Conservation (phyloP, 768 basidiomycete genomes). For the Suillus americanus region DNA sequence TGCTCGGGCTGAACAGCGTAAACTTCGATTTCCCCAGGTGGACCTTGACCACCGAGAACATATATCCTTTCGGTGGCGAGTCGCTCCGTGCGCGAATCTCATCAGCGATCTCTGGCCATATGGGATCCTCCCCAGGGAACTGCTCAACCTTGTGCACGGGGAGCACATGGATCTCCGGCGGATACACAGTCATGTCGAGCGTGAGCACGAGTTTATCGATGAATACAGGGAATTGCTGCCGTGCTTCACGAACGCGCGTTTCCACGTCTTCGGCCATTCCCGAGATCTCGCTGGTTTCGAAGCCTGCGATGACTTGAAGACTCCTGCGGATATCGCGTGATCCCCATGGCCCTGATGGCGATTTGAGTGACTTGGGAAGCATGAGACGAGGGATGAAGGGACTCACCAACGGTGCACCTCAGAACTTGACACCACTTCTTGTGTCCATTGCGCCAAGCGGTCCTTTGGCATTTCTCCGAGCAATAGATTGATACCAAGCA, state of each 20-base stretch:
- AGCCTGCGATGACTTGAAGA: neutral
- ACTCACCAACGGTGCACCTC: neutral
- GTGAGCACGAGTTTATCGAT: neutral
- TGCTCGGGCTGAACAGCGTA: neutral
- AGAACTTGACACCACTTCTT: neutral
- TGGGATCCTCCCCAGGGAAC: no score
- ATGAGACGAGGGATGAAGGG: neutral
- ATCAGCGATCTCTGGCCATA: neutral
- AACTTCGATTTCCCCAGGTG: neutral
- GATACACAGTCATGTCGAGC: neutral
- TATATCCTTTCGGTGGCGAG: neutral
- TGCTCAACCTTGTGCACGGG: neutral
- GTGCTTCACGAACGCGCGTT: neutral
- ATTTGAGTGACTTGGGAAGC: neutral
- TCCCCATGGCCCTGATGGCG: neutral
- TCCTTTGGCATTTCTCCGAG: neutral
- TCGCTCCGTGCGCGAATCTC: neutral
- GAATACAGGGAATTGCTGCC: neutral
- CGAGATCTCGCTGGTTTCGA: neutral
- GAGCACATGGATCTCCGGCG: neutral
- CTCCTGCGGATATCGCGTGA: neutral
- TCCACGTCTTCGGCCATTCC: neutral
- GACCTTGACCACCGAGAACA: neutral
- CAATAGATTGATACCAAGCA: neutral
- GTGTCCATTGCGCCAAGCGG: neutral